Percentiles rank a stretch among this genome's conserved stretches.
These are phyloP conservation scores for Neurospora sp. DNA, from an alignment of 495 filamentous ascomycete species.

Conservation along the genomic window DNA sequence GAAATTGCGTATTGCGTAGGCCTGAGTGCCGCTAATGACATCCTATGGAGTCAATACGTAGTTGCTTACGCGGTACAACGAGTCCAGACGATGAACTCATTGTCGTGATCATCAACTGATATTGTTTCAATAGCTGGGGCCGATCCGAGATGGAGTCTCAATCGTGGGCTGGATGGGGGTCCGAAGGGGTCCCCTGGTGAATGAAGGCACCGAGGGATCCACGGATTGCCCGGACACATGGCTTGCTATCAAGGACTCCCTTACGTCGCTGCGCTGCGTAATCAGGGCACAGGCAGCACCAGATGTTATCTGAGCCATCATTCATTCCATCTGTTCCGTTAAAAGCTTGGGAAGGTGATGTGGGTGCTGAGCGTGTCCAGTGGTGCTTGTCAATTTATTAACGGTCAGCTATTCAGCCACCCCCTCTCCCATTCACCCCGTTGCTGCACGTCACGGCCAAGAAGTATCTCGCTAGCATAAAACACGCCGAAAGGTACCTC, in stretches of 20 bases:
- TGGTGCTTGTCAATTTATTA: not conserved
- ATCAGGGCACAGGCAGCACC: not conserved
- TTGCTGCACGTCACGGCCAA: not conserved
- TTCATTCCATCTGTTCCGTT: not conserved
- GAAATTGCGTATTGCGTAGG: not conserved
- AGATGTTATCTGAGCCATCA: not conserved
- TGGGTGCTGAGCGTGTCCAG: no score
- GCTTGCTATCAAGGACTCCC: not conserved
- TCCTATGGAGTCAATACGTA: not conserved
- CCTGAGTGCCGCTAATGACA: not conserved
- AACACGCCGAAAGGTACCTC: not conserved
- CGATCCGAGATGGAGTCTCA: not conserved
- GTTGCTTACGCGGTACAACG: not conserved
- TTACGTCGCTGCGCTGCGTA: not conserved
- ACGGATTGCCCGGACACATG: not conserved
- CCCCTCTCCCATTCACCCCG: not conserved
- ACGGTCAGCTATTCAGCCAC: not conserved
- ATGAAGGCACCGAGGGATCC: not conserved
- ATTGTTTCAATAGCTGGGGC: not conserved
- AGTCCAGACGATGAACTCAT: not conserved
- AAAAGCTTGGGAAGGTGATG: not conserved
- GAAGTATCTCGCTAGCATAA: not conserved
- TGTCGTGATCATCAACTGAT: not conserved
- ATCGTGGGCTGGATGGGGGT: not conserved
- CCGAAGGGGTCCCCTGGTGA: not conserved